phyloP scores from a whole-genome alignment of 208 protist species.

The Leishmania amazonensis region DNA sequence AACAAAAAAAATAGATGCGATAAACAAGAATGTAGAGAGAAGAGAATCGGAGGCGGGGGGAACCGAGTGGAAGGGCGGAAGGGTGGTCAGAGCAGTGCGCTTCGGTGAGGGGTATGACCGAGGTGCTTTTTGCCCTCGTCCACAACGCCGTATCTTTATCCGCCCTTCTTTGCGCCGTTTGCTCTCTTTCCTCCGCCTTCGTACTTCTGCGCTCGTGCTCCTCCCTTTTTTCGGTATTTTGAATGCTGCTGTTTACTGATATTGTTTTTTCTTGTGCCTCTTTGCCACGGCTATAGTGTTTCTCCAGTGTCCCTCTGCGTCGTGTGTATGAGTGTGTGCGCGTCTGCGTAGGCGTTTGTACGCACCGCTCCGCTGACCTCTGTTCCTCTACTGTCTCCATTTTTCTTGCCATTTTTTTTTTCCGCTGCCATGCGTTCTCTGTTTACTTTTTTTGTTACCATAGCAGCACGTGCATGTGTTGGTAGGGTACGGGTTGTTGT shows the following conservation, averaged over 20 bases:
- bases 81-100: background rate
- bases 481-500: background rate
- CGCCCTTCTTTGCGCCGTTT: background rate
- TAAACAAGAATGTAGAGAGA: background rate
- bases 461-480: background rate
- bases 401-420: slow-evolving; percentile 8
- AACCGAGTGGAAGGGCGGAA: background rate
- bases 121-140: background rate
- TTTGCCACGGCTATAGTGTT: background rate
- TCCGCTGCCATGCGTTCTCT: background rate
- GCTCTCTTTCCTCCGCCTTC: background rate
- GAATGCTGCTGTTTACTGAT: background rate
- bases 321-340: background rate
- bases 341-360: background rate
- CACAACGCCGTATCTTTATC: background rate
- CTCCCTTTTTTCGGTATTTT: background rate
- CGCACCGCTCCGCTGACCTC: background rate
- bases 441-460: background rate
- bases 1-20: background rate
- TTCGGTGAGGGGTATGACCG: background rate
- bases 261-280: background rate
- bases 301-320: background rate
- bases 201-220: background rate
- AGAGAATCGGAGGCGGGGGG: background rate
- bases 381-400: background rate